Evolutionary conservation across 2,329 filamentous ascomycete species (phyloP), one percentile per base, ranked within the genome.

Genomic region (Decorospora gaudefroyi): DNA sequence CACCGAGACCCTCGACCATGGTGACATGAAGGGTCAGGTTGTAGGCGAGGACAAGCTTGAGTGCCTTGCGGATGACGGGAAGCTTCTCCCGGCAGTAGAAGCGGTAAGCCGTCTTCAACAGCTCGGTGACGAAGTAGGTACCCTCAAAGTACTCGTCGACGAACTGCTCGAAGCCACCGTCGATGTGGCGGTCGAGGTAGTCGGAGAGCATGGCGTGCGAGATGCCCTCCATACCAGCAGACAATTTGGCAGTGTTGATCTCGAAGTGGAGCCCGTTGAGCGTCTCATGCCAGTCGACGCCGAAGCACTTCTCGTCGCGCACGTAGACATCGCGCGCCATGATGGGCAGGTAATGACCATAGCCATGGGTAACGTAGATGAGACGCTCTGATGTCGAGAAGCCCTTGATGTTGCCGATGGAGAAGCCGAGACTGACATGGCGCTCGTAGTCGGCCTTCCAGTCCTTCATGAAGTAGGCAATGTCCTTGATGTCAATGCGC

Each of bases 401-500:
- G 21, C 91, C 91, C 77, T 95, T 96, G 76, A 96, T 93, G 67
- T 96, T 96, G 72, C 87, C 91, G 34, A 96, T 87, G 2, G 90
- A 95, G 68, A 96, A 90, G 42, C 88, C 89, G 45, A 88, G 83
- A 53, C 83, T 87, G 59, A 93, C 82, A 68, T 96, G 91, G 59
- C 90, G 86, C 74, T 96, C 90, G 63, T 93, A 96, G 71, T 97
- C 92, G 30, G 90, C 91, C 75, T 92, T 95, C 91, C 91, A 97
- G 72, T 96, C 92, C 78, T 96, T 96, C 88, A 96, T 93, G 78
- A 97, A 97, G 73, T 95, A 96, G 29, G 85, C 88, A 64, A 97
- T 95, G 64, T 97, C 92, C 80, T 96, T 96, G 78, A 97, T 97
- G 72, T 96, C 92, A 65, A 96, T 96, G 51, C 92, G 88, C 27